Evolutionary conservation across 164 flowering plant genomes (phyloP).

Genomic region (Sedum album): DNA sequence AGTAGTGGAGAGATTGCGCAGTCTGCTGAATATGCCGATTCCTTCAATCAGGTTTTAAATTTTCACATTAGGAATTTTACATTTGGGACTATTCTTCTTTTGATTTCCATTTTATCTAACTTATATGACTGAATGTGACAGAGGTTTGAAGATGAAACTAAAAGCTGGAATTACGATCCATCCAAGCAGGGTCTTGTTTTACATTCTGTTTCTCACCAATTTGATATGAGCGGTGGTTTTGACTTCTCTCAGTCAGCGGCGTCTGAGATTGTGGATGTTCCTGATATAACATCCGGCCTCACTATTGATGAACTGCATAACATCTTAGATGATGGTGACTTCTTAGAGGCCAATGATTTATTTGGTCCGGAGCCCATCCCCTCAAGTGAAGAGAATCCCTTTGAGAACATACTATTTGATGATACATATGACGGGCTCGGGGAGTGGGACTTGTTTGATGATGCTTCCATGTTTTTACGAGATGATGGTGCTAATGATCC

Average conservation of each 20-base stretch:
- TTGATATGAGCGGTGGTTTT: background rate
- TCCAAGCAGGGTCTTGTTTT: background rate
- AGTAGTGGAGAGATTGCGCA: background rate
- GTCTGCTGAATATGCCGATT: background rate
- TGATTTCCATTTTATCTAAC: background rate
- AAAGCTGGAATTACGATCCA: background rate
- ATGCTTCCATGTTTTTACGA: constrained; percentile 14
- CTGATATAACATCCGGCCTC: background rate
- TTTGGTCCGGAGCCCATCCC: constrained; percentile 27
- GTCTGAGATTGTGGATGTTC: background rate
- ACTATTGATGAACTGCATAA: background rate
- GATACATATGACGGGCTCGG: constrained; percentile 30
- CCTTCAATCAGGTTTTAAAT: background rate
- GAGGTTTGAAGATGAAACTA: background rate
- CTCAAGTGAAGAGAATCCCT: constrained; percentile 9
- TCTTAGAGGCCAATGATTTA: background rate
- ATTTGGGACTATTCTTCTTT: too few relatives aligned
- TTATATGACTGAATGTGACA: background rate
- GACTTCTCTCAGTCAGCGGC: background rate
- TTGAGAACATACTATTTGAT: constrained; percentile 16
- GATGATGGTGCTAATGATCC: constrained; percentile 29
- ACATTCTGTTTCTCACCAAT: background rate
- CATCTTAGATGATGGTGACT: background rate
- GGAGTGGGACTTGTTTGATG: constrained; percentile 35
- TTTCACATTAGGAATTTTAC: background rate